Conservation (phyloP, 225 moss, liverwort and hornwort genomes). For the Bryoerythrophyllum caledonicum region DNA sequence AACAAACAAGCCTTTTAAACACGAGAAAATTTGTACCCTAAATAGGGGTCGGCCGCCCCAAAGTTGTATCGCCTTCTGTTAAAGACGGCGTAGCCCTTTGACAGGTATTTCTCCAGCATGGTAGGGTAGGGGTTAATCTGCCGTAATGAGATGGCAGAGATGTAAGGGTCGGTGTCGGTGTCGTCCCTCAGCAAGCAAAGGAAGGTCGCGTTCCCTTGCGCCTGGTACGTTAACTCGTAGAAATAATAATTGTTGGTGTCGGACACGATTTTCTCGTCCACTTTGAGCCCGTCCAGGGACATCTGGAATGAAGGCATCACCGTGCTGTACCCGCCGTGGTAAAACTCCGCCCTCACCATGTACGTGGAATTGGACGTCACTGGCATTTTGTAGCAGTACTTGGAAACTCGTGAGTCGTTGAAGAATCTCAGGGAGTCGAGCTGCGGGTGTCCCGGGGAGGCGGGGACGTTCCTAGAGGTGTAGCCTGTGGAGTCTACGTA, state of each 20-base stretch:
- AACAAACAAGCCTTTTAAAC: not conserved
- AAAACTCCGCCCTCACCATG: constrained; percentile 20
- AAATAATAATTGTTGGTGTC: too few species aligned
- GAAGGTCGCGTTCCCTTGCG: not conserved
- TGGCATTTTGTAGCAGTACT: constrained; percentile 30
- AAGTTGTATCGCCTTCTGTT: not conserved
- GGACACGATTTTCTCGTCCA: too few species aligned
- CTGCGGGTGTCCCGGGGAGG: accelerated
- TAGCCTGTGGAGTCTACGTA: constrained; percentile 9
- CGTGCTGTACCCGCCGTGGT: not conserved
- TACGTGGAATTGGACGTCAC: not conserved
- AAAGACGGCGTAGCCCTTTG: not conserved
- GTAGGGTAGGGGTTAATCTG: not conserved
- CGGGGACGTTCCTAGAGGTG: not conserved
- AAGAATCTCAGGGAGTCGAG: constrained; percentile 10
- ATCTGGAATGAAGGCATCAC: not conserved
- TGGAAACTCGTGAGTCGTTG: constrained; percentile 14
- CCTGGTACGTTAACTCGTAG: not conserved
- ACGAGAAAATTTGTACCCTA: not conserved
- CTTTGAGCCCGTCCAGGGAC: constrained; percentile 4
- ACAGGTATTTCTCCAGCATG: not conserved
- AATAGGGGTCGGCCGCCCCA: accelerated
- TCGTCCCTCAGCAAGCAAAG: constrained; percentile 22
- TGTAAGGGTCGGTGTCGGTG: constrained; percentile 8
- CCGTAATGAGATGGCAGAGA: constrained; percentile 17